These are phyloP conservation scores for Quercus rubra DNA, from an alignment of 306 rosid genomes.

Conservation along the genomic window DNA sequence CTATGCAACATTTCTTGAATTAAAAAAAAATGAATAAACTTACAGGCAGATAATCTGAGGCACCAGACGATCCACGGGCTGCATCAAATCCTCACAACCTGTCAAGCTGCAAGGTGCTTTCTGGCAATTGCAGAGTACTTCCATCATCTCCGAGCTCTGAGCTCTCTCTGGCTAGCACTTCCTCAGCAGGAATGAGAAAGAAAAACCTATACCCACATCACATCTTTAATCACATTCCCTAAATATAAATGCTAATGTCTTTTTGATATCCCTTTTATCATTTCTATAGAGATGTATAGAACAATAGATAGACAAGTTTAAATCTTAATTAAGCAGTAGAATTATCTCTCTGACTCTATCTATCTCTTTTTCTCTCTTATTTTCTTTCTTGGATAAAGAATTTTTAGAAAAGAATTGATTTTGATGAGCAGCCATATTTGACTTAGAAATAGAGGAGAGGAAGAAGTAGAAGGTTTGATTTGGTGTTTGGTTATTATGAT, in stretches of 20 bases:
- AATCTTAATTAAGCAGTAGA: conserved; percentile 22
- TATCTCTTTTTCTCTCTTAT: not conserved
- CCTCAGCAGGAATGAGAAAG: conserved; percentile 56
- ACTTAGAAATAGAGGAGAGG: not conserved
- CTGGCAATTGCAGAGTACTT: conserved; percentile 79
- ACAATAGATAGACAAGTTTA: conserved; percentile 26
- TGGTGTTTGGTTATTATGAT: not conserved
- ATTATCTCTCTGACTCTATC: not conserved
- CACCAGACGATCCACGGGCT: conserved; percentile 74
- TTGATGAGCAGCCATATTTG: not conserved
- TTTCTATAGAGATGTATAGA: conserved; percentile 33
- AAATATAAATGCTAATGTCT: not conserved
- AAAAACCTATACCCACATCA: not conserved
- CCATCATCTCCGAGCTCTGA: conserved; percentile 77
- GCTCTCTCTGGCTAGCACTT: conserved; percentile 85
- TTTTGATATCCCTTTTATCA: not conserved
- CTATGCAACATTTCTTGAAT: not conserved
- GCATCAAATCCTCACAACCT: conserved; percentile 63
- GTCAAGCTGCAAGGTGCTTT: conserved; percentile 88
- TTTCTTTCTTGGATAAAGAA: not conserved
- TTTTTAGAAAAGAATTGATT: not conserved
- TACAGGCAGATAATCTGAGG: conserved; percentile 82
- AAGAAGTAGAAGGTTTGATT: not conserved
- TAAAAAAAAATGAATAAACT: not conserved
- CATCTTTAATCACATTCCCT: not conserved